Percentiles rank a stretch among this genome's conserved stretches.
These are phyloP conservation scores for Curvularia sp. DNA, from an alignment of 2,329 filamentous ascomycete genomes.

Conservation along the genomic window DNA sequence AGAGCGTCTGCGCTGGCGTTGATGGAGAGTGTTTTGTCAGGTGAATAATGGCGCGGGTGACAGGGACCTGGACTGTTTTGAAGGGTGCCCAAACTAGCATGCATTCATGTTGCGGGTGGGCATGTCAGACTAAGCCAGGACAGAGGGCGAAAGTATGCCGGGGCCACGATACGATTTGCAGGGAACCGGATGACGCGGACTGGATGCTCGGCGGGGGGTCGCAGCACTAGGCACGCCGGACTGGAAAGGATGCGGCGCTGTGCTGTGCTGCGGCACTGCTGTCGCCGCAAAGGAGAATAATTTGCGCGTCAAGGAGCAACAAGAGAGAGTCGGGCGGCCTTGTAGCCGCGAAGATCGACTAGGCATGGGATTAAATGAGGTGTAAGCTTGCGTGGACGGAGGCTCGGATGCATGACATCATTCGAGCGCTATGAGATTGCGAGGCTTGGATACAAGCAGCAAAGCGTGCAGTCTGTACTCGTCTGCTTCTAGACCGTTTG, in stretches of 20 bases:
- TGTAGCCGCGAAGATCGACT: slow-evolving; percentile 11
- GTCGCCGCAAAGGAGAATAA: neutral
- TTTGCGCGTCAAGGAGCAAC: slow-evolving; percentile 8
- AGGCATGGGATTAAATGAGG: neutral
- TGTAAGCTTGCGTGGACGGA: slow-evolving; percentile 19
- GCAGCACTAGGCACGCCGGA: slow-evolving; percentile 14
- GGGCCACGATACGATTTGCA: slow-evolving; percentile 25
- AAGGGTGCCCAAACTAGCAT: slow-evolving; percentile 27
- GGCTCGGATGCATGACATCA: slow-evolving; percentile 41
- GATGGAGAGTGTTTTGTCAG: slow-evolving; percentile 30
- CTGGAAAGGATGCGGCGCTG: neutral
- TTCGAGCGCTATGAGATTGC: slow-evolving; percentile 20
- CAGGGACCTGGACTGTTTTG: slow-evolving; percentile 43
- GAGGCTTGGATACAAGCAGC: slow-evolving; percentile 17
- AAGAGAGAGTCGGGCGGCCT: slow-evolving; percentile 19
- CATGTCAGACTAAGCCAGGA: slow-evolving; percentile 27
- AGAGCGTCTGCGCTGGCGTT: slow-evolving; percentile 38
- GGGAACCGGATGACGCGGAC: slow-evolving; percentile 43
- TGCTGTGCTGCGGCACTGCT: slow-evolving; percentile 3
- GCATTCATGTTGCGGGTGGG: slow-evolving; percentile 26
- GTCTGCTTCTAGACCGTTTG: slow-evolving; percentile 28
- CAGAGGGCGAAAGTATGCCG: slow-evolving; percentile 24
- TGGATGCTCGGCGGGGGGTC: slow-evolving; percentile 29
- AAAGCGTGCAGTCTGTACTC: slow-evolving; percentile 26
- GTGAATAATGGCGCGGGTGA: slow-evolving; percentile 30